Percentiles rank a stretch among this genome's conserved stretches.
Conservation (phyloP, 2,329 filamentous ascomycete species). For the Paecilomyces sp. region DNA sequence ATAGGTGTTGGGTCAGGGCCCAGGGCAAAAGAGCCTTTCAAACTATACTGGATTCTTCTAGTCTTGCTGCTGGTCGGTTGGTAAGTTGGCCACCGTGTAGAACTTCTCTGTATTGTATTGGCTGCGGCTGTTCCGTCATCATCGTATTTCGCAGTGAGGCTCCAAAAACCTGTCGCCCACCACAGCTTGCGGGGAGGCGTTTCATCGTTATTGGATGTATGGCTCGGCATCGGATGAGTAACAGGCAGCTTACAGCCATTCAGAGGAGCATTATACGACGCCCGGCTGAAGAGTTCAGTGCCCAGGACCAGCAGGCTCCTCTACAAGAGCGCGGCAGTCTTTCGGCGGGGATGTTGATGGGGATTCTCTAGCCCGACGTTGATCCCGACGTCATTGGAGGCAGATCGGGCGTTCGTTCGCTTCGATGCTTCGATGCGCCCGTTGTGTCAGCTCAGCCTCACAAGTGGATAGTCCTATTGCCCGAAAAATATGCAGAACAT, state of each 20-base stretch:
- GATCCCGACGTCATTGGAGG: background rate
- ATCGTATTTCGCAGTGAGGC: background rate
- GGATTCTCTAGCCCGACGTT: background rate
- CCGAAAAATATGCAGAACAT: too few relatives aligned
- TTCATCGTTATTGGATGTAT: background rate
- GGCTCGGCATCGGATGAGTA: background rate
- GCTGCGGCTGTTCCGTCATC: background rate
- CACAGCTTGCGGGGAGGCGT: background rate
- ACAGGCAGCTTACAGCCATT: background rate
- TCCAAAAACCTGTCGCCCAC: background rate
- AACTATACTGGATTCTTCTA: background rate
- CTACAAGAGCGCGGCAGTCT: background rate
- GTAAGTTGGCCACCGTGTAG: background rate
- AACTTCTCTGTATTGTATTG: background rate
- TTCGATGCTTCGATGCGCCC: background rate
- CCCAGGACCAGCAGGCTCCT: background rate
- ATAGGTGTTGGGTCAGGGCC: background rate
- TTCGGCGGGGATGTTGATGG: background rate
- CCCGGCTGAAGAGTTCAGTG: background rate
- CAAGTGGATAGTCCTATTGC: background rate
- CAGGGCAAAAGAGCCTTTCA: background rate
- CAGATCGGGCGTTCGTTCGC: background rate
- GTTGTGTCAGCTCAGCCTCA: background rate
- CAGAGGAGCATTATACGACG: background rate
- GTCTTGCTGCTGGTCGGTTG: background rate